A percentile compares a stretch with the other conserved stretches of the same genome.
phyloP scores from a whole-genome alignment of 306 rosid species.

The Quercus wislizeni region DNA sequence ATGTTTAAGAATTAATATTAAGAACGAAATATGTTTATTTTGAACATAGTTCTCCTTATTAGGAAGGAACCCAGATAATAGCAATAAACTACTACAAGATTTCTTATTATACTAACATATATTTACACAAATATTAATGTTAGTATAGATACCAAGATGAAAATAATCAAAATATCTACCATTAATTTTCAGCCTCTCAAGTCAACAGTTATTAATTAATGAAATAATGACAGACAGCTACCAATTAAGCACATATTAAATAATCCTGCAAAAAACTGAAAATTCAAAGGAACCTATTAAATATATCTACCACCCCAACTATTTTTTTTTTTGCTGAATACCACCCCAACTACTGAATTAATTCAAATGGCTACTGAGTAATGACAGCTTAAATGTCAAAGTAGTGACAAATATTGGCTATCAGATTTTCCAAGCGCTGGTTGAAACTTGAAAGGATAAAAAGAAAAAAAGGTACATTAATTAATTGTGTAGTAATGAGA shows the following conservation, averaged over 20 bases:
- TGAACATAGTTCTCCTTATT: no score
- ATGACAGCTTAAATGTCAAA: constrained; percentile 2
- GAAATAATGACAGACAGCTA: not conserved
- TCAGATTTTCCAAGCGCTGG: not conserved
- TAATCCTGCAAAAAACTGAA: not conserved
- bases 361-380: not conserved
- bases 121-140: no score
- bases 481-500: not conserved
- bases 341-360: not conserved
- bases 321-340: no score
- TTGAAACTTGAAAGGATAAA: not conserved
- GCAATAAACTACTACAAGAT: no score
- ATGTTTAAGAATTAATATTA: no score
- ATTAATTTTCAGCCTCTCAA: no score
- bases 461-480: not conserved
- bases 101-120: no score
- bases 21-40: no score
- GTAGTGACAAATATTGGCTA: not conserved
- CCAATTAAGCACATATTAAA: not conserved
- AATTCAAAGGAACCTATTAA: not conserved
- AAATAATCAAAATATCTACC: no score
- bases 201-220: no score
- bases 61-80: no score
- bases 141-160: no score
- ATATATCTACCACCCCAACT: not conserved